phyloP scores from a whole-genome alignment of 2,329 filamentous ascomycete genomes.

The Ramularia endophylla region DNA sequence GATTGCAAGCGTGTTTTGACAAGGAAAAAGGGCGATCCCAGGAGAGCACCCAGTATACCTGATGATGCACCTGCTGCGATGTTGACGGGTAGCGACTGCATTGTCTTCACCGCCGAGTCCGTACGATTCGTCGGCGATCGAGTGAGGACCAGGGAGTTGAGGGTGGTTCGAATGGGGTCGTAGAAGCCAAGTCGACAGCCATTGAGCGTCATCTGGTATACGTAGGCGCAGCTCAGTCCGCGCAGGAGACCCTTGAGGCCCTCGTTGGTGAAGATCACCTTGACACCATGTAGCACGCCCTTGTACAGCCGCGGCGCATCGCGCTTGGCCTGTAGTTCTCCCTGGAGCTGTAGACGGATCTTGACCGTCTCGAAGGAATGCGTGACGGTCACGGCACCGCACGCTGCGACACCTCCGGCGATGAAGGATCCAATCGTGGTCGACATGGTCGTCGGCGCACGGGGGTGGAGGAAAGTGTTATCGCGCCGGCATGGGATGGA shows the following conservation, averaged over 20 bases:
- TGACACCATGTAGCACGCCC: conserved; percentile 85
- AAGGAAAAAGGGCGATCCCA: conserved; percentile 93
- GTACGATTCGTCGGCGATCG: conserved; percentile 57
- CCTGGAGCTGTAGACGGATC: conserved; percentile 94
- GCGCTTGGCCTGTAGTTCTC: conserved; percentile 82
- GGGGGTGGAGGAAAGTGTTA: background rate
- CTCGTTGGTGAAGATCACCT: conserved; percentile 86
- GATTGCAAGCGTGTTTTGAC: conserved; percentile 96
- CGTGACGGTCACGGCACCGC: conserved; percentile 93
- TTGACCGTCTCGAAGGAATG: conserved; percentile 99
- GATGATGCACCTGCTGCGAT: conserved; percentile 87
- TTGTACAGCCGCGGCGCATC: conserved; percentile 83
- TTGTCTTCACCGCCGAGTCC: conserved; percentile 29
- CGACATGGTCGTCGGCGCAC: conserved; percentile 33
- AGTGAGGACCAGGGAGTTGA: conserved; percentile 49
- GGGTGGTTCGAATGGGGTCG: conserved; percentile 74
- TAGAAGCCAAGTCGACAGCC: conserved; percentile 97
- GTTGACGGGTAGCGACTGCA: conserved; percentile 84
- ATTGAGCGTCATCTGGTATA: conserved; percentile 95
- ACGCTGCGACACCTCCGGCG: conserved; percentile 92
- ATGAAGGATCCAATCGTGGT: conserved; percentile 68
- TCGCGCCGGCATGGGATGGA: no score
- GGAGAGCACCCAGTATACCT: conserved; percentile 85
- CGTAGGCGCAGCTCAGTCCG: conserved; percentile 85
- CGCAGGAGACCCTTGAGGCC: conserved; percentile 79